phyloP scores from a whole-genome alignment of 2,329 filamentous ascomycete genomes.

The Aspergillus aculeatinus region DNA sequence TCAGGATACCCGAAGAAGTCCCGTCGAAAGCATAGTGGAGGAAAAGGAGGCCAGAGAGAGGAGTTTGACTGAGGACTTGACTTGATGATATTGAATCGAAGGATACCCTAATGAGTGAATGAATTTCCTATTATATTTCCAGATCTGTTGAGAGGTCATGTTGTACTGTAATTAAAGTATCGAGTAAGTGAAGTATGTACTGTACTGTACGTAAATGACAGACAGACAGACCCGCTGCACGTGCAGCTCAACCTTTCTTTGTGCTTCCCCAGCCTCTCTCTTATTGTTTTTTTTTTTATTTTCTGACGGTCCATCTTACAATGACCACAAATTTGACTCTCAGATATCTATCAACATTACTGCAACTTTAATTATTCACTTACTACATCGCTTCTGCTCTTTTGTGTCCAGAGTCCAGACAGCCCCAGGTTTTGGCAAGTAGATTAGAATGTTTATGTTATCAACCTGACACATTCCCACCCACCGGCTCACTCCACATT shows the following conservation, averaged over 20 bases:
- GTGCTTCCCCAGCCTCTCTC: background rate
- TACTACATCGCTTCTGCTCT: too few species aligned
- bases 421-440: too few species aligned
- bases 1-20: background rate
- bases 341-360: too few species aligned
- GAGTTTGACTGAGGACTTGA: background rate
- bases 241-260: background rate
- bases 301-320: background rate
- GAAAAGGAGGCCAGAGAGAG: background rate
- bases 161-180: too few species aligned
- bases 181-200: too few species aligned
- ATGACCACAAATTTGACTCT: too few species aligned
- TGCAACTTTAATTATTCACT: background rate
- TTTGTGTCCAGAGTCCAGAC: too few species aligned
- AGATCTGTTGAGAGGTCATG: too few species aligned
- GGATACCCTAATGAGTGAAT: constrained; percentile 8
- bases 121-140: background rate
- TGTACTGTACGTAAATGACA: too few species aligned
- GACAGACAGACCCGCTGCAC: background rate
- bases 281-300: background rate
- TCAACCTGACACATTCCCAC: background rate
- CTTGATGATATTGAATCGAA: constrained; percentile 5
- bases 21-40: background rate
- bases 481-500: background rate
- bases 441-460: too few species aligned